Percentiles rank a stretch among this genome's conserved stretches.
phyloP scores from a whole-genome alignment of 225 moss, liverwort and hornwort species.

The Sphagnum tenellum region DNA sequence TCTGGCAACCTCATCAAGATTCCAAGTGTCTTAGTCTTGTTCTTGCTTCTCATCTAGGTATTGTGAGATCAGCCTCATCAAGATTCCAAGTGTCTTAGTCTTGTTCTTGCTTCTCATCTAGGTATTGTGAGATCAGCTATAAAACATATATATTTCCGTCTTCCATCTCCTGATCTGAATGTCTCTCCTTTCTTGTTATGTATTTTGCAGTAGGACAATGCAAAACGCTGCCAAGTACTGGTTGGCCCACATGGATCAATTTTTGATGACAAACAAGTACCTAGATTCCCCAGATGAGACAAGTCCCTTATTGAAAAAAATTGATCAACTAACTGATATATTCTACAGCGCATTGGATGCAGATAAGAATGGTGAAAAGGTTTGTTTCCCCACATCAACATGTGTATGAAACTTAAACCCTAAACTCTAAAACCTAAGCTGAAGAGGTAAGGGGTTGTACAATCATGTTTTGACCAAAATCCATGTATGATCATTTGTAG shows the following conservation, averaged over 20 bases:
- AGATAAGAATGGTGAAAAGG: conserved; percentile 48
- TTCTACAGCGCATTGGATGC: conserved; percentile 55
- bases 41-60: no score
- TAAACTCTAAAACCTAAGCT: no score
- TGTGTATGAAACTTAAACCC: conserved; percentile 11
- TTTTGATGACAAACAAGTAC: conserved; percentile 35
- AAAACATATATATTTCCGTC: no score
- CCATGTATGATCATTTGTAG: conserved; percentile 10
- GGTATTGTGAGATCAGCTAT: no score
- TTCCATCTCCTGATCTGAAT: background rate
- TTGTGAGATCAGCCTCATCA: no score
- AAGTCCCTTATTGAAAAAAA: conserved; percentile 21
- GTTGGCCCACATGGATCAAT: conserved; percentile 47
- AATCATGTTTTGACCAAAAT: background rate
- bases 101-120: no score
- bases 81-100: no score
- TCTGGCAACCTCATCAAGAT: no score
- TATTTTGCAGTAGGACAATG: conserved; percentile 35
- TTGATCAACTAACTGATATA: conserved; percentile 41
- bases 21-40: no score
- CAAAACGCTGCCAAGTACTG: conserved; percentile 37
- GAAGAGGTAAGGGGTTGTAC: background rate
- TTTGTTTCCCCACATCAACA: conserved; percentile 42
- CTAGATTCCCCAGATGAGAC: conserved; percentile 24
- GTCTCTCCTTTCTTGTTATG: background rate